These are phyloP conservation scores for Smittium mucronatum DNA, from an alignment of 371 early-diverging fungal species.

Conservation along the genomic window DNA sequence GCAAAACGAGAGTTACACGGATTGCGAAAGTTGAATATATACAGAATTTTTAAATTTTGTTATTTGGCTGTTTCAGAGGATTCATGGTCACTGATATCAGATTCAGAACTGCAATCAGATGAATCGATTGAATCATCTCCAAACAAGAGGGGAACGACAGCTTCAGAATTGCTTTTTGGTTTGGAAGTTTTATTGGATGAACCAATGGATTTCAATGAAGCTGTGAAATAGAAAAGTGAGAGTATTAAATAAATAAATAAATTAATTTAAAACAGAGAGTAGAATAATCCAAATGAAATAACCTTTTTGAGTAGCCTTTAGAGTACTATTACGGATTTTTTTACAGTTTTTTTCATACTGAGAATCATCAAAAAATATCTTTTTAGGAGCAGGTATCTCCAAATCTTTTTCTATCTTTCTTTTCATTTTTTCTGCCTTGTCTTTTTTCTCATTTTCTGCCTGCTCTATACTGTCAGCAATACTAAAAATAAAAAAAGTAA, in stretches of 20 bases:
- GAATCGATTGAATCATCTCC: background rate
- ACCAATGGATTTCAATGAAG: too few species aligned
- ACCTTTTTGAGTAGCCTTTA: slow-evolving; percentile 42
- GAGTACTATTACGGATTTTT: slow-evolving; percentile 56
- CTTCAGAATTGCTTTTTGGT: too few species aligned
- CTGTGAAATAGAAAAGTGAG: too few species aligned
- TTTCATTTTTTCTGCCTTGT: slow-evolving; percentile 47
- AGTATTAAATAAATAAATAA: too few species aligned
- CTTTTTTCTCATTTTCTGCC: slow-evolving; percentile 57
- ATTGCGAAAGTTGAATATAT: too few species aligned
- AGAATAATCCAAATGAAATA: background rate
- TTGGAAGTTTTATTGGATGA: too few species aligned
- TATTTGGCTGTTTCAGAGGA: too few species aligned
- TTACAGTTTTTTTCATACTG: slow-evolving; percentile 58
- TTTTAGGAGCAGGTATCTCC: slow-evolving; percentile 45
- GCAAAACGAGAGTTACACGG: too few species aligned
- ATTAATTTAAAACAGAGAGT: too few species aligned
- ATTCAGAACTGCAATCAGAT: background rate
- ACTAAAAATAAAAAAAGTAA: slow-evolving; percentile 26
- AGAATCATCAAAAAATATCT: slow-evolving; percentile 69
- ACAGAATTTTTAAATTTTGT: too few species aligned
- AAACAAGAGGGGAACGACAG: background rate
- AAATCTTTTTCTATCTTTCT: slow-evolving; percentile 76
- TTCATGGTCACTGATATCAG: background rate
- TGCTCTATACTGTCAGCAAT: slow-evolving; percentile 62